Evolutionary conservation across 1,284 basidiomycete genomes (phyloP).

Genomic region (Neolentinus lepideus): DNA sequence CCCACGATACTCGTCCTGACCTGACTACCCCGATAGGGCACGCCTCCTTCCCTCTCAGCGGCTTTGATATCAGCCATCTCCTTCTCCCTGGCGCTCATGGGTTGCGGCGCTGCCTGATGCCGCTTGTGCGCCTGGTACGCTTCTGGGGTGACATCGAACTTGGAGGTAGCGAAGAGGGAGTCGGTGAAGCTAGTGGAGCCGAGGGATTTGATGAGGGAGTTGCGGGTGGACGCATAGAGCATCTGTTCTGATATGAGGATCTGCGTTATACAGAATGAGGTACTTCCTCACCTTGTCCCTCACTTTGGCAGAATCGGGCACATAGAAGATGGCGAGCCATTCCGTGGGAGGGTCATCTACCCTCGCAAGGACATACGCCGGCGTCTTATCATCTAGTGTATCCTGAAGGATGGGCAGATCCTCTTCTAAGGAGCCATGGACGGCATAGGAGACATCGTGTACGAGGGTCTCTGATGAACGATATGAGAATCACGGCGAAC

Average conservation of each 20-base stretch:
- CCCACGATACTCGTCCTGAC: conserved; percentile 50
- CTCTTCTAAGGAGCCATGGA: conserved; percentile 42
- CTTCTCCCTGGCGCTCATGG: conserved; percentile 73
- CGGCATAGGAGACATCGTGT: conserved; percentile 40
- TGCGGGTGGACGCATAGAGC: conserved; percentile 85
- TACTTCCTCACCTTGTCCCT: conserved; percentile 57
- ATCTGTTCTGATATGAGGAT: conserved; percentile 46
- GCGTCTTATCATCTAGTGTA: conserved; percentile 49
- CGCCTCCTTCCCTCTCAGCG: conserved; percentile 52
- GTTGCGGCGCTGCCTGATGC: conserved; percentile 72
- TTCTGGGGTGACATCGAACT: conserved; percentile 55
- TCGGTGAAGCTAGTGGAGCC: conserved; percentile 76
- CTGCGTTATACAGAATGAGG: neutral
- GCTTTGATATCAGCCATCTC: conserved; percentile 72
- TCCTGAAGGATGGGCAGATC: conserved; percentile 54
- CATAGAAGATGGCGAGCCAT: conserved; percentile 71
- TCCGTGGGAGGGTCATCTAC: conserved; percentile 50
- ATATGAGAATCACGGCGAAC: conserved; percentile 9
- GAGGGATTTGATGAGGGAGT: conserved; percentile 65
- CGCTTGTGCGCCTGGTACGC: conserved; percentile 71
- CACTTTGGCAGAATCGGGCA: conserved; percentile 69
- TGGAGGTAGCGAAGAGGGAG: conserved; percentile 76
- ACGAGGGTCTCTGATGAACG: conserved; percentile 55
- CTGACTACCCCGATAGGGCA: conserved; percentile 49
- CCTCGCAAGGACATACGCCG: conserved; percentile 68